Evolutionary conservation across 2,329 filamentous ascomycete species (phyloP), one percentile per base, ranked within the genome.

Genomic region (Cucurbitaria berberidis): DNA sequence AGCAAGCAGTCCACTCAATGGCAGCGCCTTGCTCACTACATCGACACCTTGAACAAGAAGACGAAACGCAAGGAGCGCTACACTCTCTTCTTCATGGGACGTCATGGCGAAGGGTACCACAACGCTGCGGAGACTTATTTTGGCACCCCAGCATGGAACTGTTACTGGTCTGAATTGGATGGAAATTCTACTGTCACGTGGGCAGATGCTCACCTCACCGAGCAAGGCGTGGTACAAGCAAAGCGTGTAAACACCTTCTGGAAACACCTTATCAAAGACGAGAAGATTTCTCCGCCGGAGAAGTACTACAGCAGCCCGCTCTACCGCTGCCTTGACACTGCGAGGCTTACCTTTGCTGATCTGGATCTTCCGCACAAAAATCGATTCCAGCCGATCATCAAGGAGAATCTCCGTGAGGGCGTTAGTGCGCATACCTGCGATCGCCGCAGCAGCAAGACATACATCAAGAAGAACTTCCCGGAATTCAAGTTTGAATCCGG

Each of bases 381-480:
- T 10, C 81, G 80, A 0, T 89, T 89, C 60, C 70, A 72, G 2
- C 87, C 86, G 0, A 76, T 78, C 1, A 75, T 90, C 55, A 89
- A 89, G 72, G 88, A 90, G 63, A 69, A 82, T 30, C 77, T 90
- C 59, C 80, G 88, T 26, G 88, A 90, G 71, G 82, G 83, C 2
- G 84, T 90, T 49, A 85, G 82, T 48, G 83, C 86, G 36, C 88
- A 89, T 67, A 89, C 87, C 0, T 91, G 88, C 68, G 86, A 90
- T 72, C 80, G 83, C 26, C 80, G 88, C 9, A 82, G 81, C 19
- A 82, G 74, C 61, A 82, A 79, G 63, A 78, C 80, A 0, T 79
- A 80, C 52, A 86, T 90, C 55, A 72, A 75, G 15, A 56, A 73
- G 2, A 75, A 79, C 3, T 84, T 85, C 43, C 85, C 85, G 0